Base-by-base conservation (phyloP, 345 rosid species). In the Eutrema heterophyllum region DNA sequence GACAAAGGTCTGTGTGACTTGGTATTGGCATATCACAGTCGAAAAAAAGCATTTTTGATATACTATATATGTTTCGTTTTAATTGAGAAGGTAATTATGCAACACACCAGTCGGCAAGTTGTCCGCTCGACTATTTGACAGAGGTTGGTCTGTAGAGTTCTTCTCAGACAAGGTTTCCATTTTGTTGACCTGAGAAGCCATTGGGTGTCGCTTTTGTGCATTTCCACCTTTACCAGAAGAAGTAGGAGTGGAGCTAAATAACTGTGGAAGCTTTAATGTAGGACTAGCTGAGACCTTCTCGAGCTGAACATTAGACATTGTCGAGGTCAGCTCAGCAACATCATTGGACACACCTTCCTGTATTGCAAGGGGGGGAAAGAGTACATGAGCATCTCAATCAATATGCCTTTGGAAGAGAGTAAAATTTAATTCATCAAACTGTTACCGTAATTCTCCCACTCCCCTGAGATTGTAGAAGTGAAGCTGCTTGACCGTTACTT, bases 241-340 rank as follows among this genome's bases (percentile, higher is more conserved):
- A 82, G 82, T 95, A 72, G 98, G 97, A 32, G 96, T 89, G 82
- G 86, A 85, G 83, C 87, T 83, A 86, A 95, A 95, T 70, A 95
- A 79, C 68, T 95, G 97, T 24, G 99, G 99, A 35, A 95, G 91
- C 81, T 90, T 95, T 79, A 95, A 73, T 30, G 99, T 83, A 36
- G 89, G 84, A 61, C 87, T 84, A 40, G 90, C 85, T 50, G 93
- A 86, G 68, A 78, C 85, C 77, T 90, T 92, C 64, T 90, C 98
- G 73, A 90, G 83, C 81, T 89, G 98, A 80, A 92, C 73, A 44
- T 71, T 64, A 52, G 97, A 90, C 86, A 92, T 78, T 74, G 81
- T 82, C 15, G 93, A 85, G 69, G 88, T 86, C 78, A 88, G 62
- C 68, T 90, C 99, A 53, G 85, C 80, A 57, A 84, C 79, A 79